Evolutionary conservation across 352 stramenopile species (phyloP).

Genomic region (Globisporangium ultimum): DNA sequence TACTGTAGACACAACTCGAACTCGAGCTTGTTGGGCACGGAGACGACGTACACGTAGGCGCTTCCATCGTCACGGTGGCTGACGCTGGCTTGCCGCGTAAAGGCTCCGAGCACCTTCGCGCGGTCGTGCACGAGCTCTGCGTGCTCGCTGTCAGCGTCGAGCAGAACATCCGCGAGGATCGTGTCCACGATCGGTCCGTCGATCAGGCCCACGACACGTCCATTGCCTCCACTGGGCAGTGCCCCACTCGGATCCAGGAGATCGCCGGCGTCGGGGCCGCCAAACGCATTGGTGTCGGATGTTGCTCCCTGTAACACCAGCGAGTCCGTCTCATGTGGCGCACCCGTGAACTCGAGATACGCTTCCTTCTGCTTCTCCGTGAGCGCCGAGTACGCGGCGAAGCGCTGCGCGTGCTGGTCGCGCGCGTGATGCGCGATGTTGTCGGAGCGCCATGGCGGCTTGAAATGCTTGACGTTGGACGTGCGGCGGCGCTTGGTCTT

Average conservation of each 20-base stretch:
- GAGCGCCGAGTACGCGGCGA: constrained; percentile 14
- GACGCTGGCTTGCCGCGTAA: constrained; percentile 1
- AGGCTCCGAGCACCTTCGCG: constrained; percentile 6
- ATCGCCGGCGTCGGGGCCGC: neutral
- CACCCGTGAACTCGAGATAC: constrained; percentile 10
- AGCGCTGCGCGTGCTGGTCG: constrained; percentile 13
- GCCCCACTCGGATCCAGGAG: neutral
- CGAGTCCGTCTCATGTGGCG: neutral
- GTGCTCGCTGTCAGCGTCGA: constrained; percentile 11
- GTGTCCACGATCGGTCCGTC: constrained; percentile 14
- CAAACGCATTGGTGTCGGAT: neutral
- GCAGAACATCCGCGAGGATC: constrained; percentile 12
- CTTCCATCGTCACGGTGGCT: neutral
- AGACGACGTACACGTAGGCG: constrained; percentile 8
- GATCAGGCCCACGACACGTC: constrained; percentile 10
- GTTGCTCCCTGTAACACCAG: neutral
- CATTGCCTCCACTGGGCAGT: neutral
- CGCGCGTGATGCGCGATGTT: constrained; percentile 16
- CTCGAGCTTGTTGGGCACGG: constrained; percentile 5
- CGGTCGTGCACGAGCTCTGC: constrained; percentile 9
- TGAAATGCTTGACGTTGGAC: constrained; percentile 17
- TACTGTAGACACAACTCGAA: constrained; percentile 14
- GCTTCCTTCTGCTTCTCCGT: constrained; percentile 16
- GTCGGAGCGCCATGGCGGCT: constrained; percentile 17
- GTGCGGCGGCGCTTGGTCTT: constrained; percentile 12